Conservation (phyloP, 2,329 filamentous ascomycete genomes). For the Domatiomyces globalis region DNA sequence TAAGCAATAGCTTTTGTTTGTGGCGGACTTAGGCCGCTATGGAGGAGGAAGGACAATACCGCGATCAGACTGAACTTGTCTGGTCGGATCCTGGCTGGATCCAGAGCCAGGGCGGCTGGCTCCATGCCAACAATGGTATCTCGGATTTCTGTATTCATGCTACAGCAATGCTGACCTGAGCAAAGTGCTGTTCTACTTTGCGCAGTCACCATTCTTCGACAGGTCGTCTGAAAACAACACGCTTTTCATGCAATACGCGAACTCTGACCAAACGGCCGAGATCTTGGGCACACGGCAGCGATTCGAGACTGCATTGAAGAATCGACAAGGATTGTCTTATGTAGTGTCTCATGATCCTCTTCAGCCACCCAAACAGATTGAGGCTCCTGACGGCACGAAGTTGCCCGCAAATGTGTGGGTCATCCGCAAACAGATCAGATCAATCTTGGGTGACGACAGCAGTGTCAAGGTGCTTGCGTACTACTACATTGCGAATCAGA, state of each 20-base stretch:
- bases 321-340: constrained; percentile 45
- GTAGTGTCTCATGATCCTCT: constrained; percentile 45
- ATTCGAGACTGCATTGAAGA: constrained; percentile 41
- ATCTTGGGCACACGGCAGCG: constrained; percentile 40
- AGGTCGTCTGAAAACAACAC: constrained; percentile 46
- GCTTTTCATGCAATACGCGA: constrained; percentile 36
- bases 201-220: constrained; percentile 50
- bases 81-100: constrained; percentile 16
- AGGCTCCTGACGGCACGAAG: constrained; percentile 27
- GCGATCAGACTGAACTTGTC: constrained; percentile 13
- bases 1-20: too few species aligned
- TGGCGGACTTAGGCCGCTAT: not conserved
- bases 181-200: constrained; percentile 48
- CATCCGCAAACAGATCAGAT: constrained; percentile 44
- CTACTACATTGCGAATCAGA: constrained; percentile 48
- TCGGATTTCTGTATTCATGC: not conserved
- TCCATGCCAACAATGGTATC: constrained; percentile 19
- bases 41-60: not conserved
- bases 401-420: constrained; percentile 43
- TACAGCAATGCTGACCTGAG: constrained; percentile 1
- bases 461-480: constrained; percentile 41
- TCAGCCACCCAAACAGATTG: constrained; percentile 29
- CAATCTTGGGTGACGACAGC: constrained; percentile 28
- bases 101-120: constrained; percentile 11
- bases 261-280: constrained; percentile 35